Evolutionary conservation across 805 yeast genomes (phyloP), one percentile per base, ranked within the genome.

Genomic region (Kodamaea restingae): DNA sequence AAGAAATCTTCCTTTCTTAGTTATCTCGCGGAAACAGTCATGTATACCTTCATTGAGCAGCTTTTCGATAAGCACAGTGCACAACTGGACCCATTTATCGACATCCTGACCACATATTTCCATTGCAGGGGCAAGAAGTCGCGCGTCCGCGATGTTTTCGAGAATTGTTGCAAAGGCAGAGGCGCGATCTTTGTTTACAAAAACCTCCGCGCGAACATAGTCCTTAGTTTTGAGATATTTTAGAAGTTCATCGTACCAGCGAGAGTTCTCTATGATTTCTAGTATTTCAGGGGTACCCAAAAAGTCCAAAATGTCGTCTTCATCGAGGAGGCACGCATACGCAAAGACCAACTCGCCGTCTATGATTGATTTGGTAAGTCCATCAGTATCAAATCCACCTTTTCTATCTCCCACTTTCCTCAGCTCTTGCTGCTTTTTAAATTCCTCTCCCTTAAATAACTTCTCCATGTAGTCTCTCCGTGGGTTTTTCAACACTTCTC

Each of bases 1-100:
- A 38, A 78, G 59, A 44, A 85, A 76, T 15, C 10, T 12, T 6
- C 63, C 60, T 14, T 38, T 29, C 15, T 32, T 27, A 18, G 37
- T 38, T 20, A 67, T 50, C 14, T 42, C 47, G 29, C 65, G 49
- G 50, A 67, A 67, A 40, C 65, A 46, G 20, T 50, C 48, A 40
- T 65, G 63, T 10, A 64, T 56, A 21, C 61, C 55, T 35, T 46
- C 45, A 40, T 67, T 61, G 32, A 60, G 29, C 40, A 46, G 11
- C 38, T 32, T 32, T 15, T 32, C 14, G 18, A 33, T 29, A 18
- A 40, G 49, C 46, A 22, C 38, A 7, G 20, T 14, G 20, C 34
- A 39, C 24, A 39, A 28, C 27, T 27, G 18, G 18, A 39, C 21
- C 42, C 42, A 39, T 3, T 14, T 12, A 4, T 18, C 32, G 4